These are phyloP conservation scores for Acacia confusa DNA, from an alignment of 306 rosid genomes.

Conservation along the genomic window DNA sequence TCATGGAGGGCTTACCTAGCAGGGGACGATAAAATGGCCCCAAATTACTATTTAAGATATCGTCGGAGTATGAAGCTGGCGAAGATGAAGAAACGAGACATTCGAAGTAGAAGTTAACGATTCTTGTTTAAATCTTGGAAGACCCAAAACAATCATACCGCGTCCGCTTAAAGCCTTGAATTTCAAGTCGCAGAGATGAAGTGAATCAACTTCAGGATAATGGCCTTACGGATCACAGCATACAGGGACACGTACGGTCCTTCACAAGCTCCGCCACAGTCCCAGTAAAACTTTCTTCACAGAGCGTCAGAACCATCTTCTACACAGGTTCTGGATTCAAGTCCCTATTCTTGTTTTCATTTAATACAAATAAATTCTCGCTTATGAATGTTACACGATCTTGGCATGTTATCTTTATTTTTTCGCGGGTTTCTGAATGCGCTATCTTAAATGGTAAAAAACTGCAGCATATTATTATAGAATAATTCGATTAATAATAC, in stretches of 20 bases:
- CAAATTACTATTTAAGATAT: background rate
- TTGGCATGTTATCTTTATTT: background rate
- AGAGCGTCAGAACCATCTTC: background rate
- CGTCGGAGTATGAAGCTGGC: background rate
- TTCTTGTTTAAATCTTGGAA: background rate
- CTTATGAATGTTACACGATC: background rate
- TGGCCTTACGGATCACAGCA: background rate
- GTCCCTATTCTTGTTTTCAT: background rate
- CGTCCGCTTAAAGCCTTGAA: background rate
- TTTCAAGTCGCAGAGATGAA: background rate
- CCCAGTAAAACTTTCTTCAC: background rate
- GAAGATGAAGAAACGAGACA: slow-evolving; percentile 9
- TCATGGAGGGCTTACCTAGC: background rate
- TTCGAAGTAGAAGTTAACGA: background rate
- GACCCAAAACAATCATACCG: background rate
- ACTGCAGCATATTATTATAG: background rate
- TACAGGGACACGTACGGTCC: background rate
- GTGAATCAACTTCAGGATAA: background rate
- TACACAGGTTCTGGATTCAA: background rate
- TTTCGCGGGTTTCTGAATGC: background rate
- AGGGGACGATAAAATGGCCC: background rate
- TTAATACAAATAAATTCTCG: background rate
- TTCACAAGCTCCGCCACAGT: background rate
- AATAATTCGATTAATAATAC: background rate
- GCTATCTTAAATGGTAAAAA: background rate